A percentile compares a stretch with the other conserved stretches of the same genome.
These are phyloP conservation scores for Tylopilus cervinicoccineus DNA, from an alignment of 768 basidiomycete species.

Conservation along the genomic window DNA sequence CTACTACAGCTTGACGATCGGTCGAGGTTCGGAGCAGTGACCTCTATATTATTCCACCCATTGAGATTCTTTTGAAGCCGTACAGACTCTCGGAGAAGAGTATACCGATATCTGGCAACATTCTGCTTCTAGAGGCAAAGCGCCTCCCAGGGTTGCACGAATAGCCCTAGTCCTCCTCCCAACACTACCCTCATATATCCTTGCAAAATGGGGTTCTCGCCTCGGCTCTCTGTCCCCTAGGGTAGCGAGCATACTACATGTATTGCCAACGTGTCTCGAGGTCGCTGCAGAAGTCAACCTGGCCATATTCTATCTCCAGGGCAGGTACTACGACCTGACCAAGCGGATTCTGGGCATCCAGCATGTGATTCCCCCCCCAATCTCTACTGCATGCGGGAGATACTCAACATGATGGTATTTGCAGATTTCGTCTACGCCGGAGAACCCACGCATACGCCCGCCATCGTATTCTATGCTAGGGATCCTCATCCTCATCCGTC, in stretches of 20 bases:
- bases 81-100: slow-evolving; percentile 86
- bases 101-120: slow-evolving; percentile 84
- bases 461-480: slow-evolving; percentile 89
- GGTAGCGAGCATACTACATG: slow-evolving; percentile 29
- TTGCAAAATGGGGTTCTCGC: slow-evolving; percentile 46
- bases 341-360: slow-evolving; percentile 65
- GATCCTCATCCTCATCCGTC: slow-evolving; percentile 60
- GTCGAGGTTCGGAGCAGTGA: slow-evolving; percentile 51
- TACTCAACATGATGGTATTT: slow-evolving; percentile 6
- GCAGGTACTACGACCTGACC: slow-evolving; percentile 71
- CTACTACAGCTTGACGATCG: slow-evolving; percentile 73
- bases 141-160: slow-evolving; percentile 46
- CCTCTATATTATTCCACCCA: neutral
- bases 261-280: slow-evolving; percentile 51
- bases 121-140: slow-evolving; percentile 36
- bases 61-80: slow-evolving; percentile 41
- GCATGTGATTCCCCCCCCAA: slow-evolving; percentile 45
- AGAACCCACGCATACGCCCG: slow-evolving; percentile 66
- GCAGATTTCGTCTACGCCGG: slow-evolving; percentile 71
- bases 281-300: slow-evolving; percentile 68
- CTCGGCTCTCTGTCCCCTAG: slow-evolving; percentile 32
- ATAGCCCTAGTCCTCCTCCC: slow-evolving; percentile 60
- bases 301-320: slow-evolving; percentile 74
- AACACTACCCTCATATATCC: slow-evolving; percentile 58
- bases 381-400: neutral